phyloP scores from a whole-genome alignment of 768 basidiomycete species.

The Pisolithus tinctorius region DNA sequence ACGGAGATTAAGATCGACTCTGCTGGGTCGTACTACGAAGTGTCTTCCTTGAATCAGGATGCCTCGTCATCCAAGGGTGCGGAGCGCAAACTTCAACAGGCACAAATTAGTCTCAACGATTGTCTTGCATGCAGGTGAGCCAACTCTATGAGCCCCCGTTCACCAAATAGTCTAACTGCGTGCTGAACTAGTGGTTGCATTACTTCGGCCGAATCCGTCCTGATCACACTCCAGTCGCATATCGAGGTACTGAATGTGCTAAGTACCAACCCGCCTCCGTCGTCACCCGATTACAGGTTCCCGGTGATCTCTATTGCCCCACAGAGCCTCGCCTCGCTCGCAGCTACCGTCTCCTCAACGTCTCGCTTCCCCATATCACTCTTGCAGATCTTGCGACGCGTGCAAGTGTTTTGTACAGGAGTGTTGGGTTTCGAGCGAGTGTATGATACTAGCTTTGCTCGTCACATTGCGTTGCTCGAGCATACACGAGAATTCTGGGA shows the following conservation, averaged over 20 bases:
- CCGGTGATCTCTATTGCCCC: slow-evolving; percentile 87
- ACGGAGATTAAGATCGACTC: slow-evolving; percentile 91
- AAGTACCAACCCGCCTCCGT: slow-evolving; percentile 40
- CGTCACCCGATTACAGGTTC: slow-evolving; percentile 38
- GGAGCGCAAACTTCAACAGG: slow-evolving; percentile 73
- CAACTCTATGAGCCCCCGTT: neutral
- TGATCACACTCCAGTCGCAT: slow-evolving; percentile 95
- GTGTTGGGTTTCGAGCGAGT: slow-evolving; percentile 74
- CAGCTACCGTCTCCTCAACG: slow-evolving; percentile 49
- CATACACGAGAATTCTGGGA: slow-evolving; percentile 78
- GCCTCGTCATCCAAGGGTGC: slow-evolving; percentile 16
- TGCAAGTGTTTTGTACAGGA: slow-evolving; percentile 61
- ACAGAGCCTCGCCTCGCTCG: slow-evolving; percentile 77
- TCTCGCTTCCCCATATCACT: slow-evolving; percentile 42
- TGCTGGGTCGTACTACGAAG: slow-evolving; percentile 83
- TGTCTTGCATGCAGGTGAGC: slow-evolving; percentile 95
- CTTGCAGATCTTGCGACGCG: slow-evolving; percentile 58
- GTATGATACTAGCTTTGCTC: slow-evolving; percentile 92
- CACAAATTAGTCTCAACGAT: slow-evolving; percentile 94
- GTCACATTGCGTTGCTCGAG: slow-evolving; percentile 79
- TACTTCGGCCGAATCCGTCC: slow-evolving; percentile 94
- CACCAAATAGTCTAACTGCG: slow-evolving; percentile 1
- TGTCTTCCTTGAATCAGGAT: slow-evolving; percentile 31
- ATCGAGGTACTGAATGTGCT: slow-evolving; percentile 84
- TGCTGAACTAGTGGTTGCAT: slow-evolving; percentile 75